Evolutionary conservation across 1,139 yeast species (phyloP), one percentile per base, ranked within the genome.

Genomic region (Hemisphaericaspora lyxosophila): DNA sequence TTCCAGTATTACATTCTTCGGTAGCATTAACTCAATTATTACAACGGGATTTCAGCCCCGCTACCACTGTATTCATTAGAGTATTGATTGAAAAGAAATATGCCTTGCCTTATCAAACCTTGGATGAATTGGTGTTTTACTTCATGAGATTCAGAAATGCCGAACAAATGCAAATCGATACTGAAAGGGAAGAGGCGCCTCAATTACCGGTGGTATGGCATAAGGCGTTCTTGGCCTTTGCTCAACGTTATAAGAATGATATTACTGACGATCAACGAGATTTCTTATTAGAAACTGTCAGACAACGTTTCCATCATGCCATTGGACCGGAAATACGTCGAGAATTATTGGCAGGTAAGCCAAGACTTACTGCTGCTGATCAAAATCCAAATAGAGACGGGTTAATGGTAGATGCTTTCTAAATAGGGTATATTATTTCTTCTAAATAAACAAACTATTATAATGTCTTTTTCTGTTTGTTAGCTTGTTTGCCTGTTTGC

Each of bases 231-330:
- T 72, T 92, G 42, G 84, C 94, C 3, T 94, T 92, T 70, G 95
- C 97, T 31, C 97, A 90, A 67, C 77, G 96, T 48, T 92, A 92
- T 62, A 92, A 92, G 64, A 90, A 92, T 60, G 98, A 92, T 69
- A 87, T 92, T 43, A 92, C 98, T 12, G 96, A 88, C 53, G 98
- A 94, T 59, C 99, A 92, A 70, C 78, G 96, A 57, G 98, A 92
- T 53, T 88, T 90, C 63, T 69, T 92, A 45, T 66, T 92, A 57
- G 97, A 92, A 53, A 90, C 96, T 3, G 80, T 89, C 14, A 84
- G 96, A 64, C 90, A 85, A 59, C 85, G 96, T 63, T 83, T 83
- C 38, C 99, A 92, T 57, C 85, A 75, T 47, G 84, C 82, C 22
- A 86, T 92, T 46, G 94, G 97, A 2, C 95, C 96, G 3, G 98